Base-by-base conservation (phyloP, 2,329 filamentous ascomycete genomes). In the Aureobasidium sp. region DNA sequence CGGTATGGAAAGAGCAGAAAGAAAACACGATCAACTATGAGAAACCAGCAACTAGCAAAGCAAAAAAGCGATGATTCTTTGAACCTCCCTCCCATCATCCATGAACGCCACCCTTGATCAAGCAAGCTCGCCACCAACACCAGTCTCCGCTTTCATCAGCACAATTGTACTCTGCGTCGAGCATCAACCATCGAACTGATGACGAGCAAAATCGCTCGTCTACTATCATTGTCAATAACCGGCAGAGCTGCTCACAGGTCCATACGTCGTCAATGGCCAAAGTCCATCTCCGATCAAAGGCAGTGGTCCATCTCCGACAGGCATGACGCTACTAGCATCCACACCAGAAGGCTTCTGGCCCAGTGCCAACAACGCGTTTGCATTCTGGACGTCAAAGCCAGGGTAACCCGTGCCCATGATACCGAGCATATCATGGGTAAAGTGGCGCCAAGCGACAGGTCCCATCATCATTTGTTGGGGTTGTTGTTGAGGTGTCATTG, bases 361-460 rank as follows among this genome's bases (percentile, higher is more conserved):
- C 5, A 70, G 53, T 69, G 72, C 70, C 68, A 76, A 74, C 33
- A 76, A 69, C 1, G 73, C 74, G 27, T 68, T 74, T 31, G 74
- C 74, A 27, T 71, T 72, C 62, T 73, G 73, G n/a, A 75, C 66
- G 56, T 72, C 73, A 29, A 74, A 71, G 35, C 69, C 68, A 69
- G 72, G 44, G 69, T 69, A 33, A 24, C 59, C 60, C 15, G 33
- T 49, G n/a, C 35, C 61, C 24, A 63, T 53, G 19, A 47, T 42
- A 27, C 33, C 61, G 14, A 63, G 49, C 66, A 72, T 69, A 29
- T 66, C 63, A 50, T 70, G 68, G 9, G 70, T 64, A 59, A 71
- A 73, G 29, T 69, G 66, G 22, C 69, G 66, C 71, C 71, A 73
- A 1, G 71, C 70, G 9, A 68, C 66, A 0, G 69, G 69, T 9